Conservation (phyloP, 306 rosid species). For the Quercus alba region DNA sequence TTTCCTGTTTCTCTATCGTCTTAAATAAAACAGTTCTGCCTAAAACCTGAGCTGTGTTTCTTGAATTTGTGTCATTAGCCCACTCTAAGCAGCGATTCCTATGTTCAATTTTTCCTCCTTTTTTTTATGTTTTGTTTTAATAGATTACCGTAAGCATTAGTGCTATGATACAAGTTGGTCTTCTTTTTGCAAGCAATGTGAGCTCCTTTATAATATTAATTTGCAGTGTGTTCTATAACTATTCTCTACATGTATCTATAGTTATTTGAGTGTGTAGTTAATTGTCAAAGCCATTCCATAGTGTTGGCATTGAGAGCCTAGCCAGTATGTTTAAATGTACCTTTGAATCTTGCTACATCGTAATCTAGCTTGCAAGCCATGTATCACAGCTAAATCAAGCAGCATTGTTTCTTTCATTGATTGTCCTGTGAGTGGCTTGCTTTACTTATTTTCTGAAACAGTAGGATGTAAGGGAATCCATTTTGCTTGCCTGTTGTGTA, state of each 20-base stretch:
- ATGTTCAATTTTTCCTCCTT: not conserved
- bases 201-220: not conserved
- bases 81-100: not conserved
- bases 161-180: not conserved
- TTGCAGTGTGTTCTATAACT: not conserved
- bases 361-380: not conserved
- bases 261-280: too few relatives aligned
- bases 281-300: not conserved
- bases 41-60: not conserved
- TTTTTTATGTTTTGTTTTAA: not conserved
- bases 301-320: not conserved
- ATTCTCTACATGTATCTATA: too few relatives aligned
- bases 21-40: not conserved
- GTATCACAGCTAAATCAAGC: not conserved
- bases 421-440: not conserved
- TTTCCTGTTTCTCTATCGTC: not conserved
- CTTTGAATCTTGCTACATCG: not conserved
- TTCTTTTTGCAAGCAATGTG: not conserved
- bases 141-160: not conserved
- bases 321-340: not conserved
- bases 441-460: not conserved
- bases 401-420: too few relatives aligned
- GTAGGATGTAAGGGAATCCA: not conserved
- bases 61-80: not conserved
- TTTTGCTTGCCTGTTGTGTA: not conserved